phyloP scores from a whole-genome alignment of 163 green algal species.

The Coccomyxa subellipsoidea region DNA sequence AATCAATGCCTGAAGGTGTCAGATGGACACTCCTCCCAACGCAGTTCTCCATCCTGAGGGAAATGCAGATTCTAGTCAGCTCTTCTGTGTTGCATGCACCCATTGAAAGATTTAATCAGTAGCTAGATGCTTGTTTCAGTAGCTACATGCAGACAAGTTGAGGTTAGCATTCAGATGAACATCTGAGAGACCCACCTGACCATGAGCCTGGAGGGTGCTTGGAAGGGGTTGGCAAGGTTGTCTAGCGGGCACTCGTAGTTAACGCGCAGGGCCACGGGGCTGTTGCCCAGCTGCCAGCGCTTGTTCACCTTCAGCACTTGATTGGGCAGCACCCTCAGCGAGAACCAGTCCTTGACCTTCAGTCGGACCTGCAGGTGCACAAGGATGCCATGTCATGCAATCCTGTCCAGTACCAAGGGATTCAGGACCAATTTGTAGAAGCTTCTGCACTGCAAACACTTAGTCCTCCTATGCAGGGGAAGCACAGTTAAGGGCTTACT shows the following conservation, averaged over 20 bases:
- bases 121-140: no score
- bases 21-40: background rate
- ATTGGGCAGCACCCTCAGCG: conserved; percentile 5
- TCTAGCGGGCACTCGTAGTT: conserved; percentile 14
- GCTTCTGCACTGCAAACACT: no score
- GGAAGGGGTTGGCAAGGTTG: background rate
- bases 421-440: no score
- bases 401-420: no score
- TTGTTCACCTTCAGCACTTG: conserved; percentile 18
- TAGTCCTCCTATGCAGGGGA: no score
- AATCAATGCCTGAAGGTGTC: background rate
- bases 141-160: no score
- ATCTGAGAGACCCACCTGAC: no score
- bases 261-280: background rate
- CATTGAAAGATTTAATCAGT: no score
- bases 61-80: background rate
- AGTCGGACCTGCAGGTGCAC: background rate
- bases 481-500: no score
- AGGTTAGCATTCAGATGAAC: no score
- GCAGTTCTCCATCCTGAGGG: conserved; percentile 3
- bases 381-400: background rate
- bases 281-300: conserved; percentile 10
- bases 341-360: conserved; percentile 18
- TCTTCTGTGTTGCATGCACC: background rate
- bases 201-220: background rate